A percentile compares a stretch with the other conserved stretches of the same genome.
Evolutionary conservation across 73 alveolate species (phyloP).

Genomic region (Symbiodinium pilosum): DNA sequence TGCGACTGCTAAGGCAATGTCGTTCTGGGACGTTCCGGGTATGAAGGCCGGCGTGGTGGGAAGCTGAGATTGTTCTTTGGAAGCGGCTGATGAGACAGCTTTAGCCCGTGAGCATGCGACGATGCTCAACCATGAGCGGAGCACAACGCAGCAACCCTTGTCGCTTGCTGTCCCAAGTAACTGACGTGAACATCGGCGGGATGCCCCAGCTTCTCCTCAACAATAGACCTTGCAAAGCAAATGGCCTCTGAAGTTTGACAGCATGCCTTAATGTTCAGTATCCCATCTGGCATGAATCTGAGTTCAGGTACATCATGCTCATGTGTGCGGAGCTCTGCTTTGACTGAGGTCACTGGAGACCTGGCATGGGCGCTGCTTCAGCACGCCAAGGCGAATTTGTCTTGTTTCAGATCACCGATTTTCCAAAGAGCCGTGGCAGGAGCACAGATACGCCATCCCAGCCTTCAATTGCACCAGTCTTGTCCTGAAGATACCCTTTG

Average conservation of each 20-base stretch:
- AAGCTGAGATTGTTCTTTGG: too few relatives aligned
- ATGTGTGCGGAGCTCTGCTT: too few relatives aligned
- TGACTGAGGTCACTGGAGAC: not conserved
- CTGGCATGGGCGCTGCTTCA: conserved; percentile 52
- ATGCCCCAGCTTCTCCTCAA: too few relatives aligned
- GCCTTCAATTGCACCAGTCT: conserved; percentile 94
- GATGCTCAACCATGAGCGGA: not conserved
- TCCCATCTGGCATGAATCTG: too few relatives aligned
- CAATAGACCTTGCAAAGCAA: too few relatives aligned
- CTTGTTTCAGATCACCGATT: not conserved
- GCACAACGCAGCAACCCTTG: not conserved
- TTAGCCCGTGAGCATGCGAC: not conserved
- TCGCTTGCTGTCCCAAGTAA: not conserved
- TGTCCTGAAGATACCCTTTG: not conserved
- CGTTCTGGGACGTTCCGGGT: conserved; percentile 23
- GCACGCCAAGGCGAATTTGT: conserved; percentile 1
- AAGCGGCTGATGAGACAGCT: not conserved
- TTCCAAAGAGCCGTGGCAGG: not conserved
- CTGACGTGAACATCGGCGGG: too few relatives aligned
- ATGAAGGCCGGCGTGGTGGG: conserved; percentile 9
- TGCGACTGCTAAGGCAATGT: not conserved
- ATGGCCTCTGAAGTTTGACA: too few relatives aligned
- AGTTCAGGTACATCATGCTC: too few relatives aligned
- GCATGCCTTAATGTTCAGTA: too few relatives aligned
- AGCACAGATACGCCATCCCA: conserved; percentile 66